These are phyloP conservation scores for Claviceps arundinis DNA, from an alignment of 2,329 filamentous ascomycete genomes.

Conservation along the genomic window DNA sequence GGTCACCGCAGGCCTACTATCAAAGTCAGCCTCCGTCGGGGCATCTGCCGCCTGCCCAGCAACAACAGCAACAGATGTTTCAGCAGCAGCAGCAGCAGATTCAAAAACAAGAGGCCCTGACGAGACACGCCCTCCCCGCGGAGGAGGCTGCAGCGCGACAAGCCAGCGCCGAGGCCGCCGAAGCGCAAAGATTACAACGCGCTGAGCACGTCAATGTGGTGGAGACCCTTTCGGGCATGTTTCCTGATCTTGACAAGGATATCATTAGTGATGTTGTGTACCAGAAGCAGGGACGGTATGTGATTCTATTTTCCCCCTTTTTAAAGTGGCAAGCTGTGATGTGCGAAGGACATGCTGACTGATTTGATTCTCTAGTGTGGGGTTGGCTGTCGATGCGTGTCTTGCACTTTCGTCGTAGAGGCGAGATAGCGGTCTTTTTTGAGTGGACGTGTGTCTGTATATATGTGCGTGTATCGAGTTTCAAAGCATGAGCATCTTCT, in stretches of 20 bases:
- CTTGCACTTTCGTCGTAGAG: conserved; percentile 47
- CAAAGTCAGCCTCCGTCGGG: conserved; percentile 10
- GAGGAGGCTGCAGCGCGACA: conserved; percentile 84
- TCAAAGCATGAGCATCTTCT: not conserved
- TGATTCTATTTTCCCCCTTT: conserved; percentile 11
- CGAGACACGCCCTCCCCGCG: conserved; percentile 44
- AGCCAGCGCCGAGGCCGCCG: conserved; percentile 77
- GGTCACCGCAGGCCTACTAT: conserved; percentile 17
- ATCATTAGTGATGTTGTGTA: conserved; percentile 95
- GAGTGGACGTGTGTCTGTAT: too few species aligned
- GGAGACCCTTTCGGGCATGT: conserved; percentile 91
- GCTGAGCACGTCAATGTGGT: conserved; percentile 85
- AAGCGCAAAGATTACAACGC: conserved; percentile 69
- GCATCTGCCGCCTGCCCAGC: conserved; percentile 13
- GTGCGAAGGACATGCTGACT: not conserved
- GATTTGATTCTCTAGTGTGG: conserved; percentile 43
- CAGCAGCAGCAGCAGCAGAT: conserved; percentile 6
- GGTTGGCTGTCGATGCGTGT: conserved; percentile 75
- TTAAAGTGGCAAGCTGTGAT: too few species aligned
- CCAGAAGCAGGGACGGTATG: conserved; percentile 85
- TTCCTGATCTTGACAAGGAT: conserved; percentile 85
- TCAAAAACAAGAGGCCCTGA: conserved; percentile 6
- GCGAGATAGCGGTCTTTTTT: not conserved
- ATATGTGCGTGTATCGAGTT: too few species aligned
- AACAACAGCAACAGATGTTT: not conserved